Conservation (phyloP, 1,284 basidiomycete genomes). For the Boletus calvinii region DNA sequence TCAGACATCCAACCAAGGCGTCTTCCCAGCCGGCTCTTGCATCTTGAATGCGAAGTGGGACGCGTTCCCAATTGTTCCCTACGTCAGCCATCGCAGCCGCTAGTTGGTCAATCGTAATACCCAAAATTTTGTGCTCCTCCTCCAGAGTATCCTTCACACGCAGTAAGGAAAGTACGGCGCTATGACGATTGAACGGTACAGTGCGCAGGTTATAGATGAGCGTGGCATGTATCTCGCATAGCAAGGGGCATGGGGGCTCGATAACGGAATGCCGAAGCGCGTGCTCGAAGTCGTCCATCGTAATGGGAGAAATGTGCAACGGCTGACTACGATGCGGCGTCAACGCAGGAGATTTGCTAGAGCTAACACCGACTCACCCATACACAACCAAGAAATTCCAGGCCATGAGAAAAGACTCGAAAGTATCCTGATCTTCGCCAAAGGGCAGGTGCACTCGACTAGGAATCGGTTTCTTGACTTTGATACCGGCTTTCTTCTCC, state of each 20-base stretch:
- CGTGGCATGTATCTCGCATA: constrained; percentile 86
- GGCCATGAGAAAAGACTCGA: constrained; percentile 83
- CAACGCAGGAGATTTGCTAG: background rate
- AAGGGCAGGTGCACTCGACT: constrained; percentile 70
- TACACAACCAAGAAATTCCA: constrained; percentile 95
- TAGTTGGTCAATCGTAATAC: constrained; percentile 59
- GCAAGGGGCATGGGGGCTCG: constrained; percentile 73
- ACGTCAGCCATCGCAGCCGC: constrained; percentile 65
- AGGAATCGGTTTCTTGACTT: constrained; percentile 67
- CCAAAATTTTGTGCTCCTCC: constrained; percentile 44
- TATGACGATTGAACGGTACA: constrained; percentile 66
- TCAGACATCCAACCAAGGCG: constrained; percentile 82
- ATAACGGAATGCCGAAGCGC: constrained; percentile 76
- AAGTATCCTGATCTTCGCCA: constrained; percentile 64
- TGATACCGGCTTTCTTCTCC: constrained; percentile 75
- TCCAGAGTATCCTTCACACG: constrained; percentile 42
- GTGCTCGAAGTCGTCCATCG: constrained; percentile 91
- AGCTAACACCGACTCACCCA: constrained; percentile 56
- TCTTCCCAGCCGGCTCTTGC: constrained; percentile 81
- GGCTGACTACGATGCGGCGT: constrained; percentile 59
- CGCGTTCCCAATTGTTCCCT: constrained; percentile 80
- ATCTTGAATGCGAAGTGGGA: constrained; percentile 64
- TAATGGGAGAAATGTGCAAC: constrained; percentile 86
- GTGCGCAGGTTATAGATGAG: constrained; percentile 90
- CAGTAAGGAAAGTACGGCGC: constrained; percentile 65